These are phyloP conservation scores for Ramalina intermedia DNA, from an alignment of 495 filamentous ascomycete species.

Conservation along the genomic window DNA sequence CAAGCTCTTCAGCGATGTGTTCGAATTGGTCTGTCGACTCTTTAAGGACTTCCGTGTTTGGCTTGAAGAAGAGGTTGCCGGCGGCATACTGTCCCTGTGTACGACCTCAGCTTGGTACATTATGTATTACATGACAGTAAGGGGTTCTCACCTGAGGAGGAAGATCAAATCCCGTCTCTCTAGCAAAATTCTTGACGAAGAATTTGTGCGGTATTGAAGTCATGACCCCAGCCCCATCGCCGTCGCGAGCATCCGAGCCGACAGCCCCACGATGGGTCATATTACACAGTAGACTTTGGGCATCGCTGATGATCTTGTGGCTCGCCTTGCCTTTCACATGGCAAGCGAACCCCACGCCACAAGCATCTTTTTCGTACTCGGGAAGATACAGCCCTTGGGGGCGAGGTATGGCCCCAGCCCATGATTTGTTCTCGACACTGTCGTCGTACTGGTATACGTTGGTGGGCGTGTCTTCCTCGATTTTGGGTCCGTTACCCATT, in stretches of 20 bases:
- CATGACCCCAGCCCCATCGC: constrained; percentile 98
- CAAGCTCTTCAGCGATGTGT: constrained; percentile 76
- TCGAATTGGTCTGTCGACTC: constrained; percentile 82
- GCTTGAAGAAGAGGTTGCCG: constrained; percentile 98
- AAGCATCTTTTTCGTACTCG: constrained; percentile 95
- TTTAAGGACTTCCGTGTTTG: constrained; percentile 71
- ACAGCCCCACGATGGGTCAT: constrained; percentile 99
- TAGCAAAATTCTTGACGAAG: constrained; percentile 95
- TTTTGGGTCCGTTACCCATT: constrained; percentile 33
- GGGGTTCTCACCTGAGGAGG: constrained; percentile 33
- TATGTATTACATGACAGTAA: too few species aligned
- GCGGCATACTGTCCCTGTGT: constrained; percentile 81
- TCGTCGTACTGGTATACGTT: constrained; percentile 73
- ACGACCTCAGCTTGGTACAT: too few species aligned
- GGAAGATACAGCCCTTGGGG: constrained; percentile 96
- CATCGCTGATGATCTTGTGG: constrained; percentile 99
- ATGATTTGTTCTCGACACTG: constrained; percentile 74
- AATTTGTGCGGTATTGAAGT: constrained; percentile 98
- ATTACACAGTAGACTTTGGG: constrained; percentile 91
- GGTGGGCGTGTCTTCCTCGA: constrained; percentile 43
- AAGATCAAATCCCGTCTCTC: constrained; percentile 71
- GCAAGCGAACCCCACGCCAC: constrained; percentile 97
- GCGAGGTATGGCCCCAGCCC: constrained; percentile 76
- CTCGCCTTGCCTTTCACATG: constrained; percentile 95
- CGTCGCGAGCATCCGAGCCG: constrained; percentile 92